Evolutionary conservation across 805 yeast species (phyloP), one percentile per base, ranked within the genome.

Genomic region (Schizosaccharomyces octosporus): DNA sequence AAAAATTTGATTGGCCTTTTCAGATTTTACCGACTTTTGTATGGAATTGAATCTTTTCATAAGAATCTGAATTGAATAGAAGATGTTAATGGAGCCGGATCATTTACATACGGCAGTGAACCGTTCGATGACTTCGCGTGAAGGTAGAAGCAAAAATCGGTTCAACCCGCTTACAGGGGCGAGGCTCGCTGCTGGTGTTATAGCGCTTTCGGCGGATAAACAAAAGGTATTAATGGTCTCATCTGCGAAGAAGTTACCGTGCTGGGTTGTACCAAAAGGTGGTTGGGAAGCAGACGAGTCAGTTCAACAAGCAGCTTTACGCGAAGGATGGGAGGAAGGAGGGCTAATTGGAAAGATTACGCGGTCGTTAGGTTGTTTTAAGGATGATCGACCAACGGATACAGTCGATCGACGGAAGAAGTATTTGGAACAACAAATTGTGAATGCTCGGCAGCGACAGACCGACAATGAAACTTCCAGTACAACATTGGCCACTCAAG

Each of bases 251-350:
- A 79, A 80, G 63, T 77, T 77, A 66, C 48, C 60, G 2, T 27
- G 29, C 27, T 90, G 95, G 95, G 86, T 93, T 6, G 71, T 93
- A 3, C 98, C 98, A 4, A 93, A 93, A 70, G 98, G 98, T 42
- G 98, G 98, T 1, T 82, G 89, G 48, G 98, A 93, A 71, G 69
- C 69, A 36, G 98, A 93, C 70, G 98, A 75, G 63, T 87, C 71
- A 27, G 64, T 71, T 5, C 69, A 71, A 63, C 69, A 71, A 62
- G 67, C 85, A 4, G 97, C 97, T 0, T 32, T 61, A 21, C 76
- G 98, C 63, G 98, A 93, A 69, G 86, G 95, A 0, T 93, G 98
- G 98, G 98, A 93, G 71, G 98, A 93, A 72, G 93, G 95, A 0
- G 98, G 98, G 0, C 85, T 85, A 29, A 78, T 78, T 43, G 95